phyloP scores from a whole-genome alignment of 2,329 filamentous ascomycete species.

The Curvularia sp. region DNA sequence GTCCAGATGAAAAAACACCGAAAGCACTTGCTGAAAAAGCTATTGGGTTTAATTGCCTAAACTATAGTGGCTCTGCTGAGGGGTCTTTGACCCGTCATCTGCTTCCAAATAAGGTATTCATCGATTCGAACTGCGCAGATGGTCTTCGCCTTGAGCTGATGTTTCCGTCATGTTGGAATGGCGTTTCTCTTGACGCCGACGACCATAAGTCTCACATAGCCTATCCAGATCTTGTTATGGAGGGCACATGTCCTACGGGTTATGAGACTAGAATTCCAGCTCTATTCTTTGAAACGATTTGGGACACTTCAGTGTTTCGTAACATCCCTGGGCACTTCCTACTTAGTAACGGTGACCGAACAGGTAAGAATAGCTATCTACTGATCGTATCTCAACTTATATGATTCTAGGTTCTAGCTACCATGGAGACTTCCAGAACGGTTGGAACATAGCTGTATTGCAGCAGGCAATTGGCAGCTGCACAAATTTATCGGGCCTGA shows the following conservation, averaged over 20 bases:
- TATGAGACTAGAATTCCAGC: conserved; percentile 74
- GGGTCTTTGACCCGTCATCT: conserved; percentile 12
- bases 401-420: conserved; percentile 55
- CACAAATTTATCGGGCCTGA: conserved; percentile 64
- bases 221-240: conserved; percentile 79
- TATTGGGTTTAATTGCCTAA: conserved; percentile 24
- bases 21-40: conserved; percentile 23
- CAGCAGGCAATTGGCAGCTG: conserved; percentile 71
- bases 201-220: conserved; percentile 73
- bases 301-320: conserved; percentile 71
- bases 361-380: conserved; percentile 15
- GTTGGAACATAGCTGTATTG: conserved; percentile 69
- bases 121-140: conserved; percentile 18
- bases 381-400: conserved; percentile 11
- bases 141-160: conserved; percentile 28
- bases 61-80: conserved; percentile 17
- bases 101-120: conserved; percentile 19
- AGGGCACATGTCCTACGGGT: conserved; percentile 74
- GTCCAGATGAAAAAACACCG: conserved; percentile 16
- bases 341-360: conserved; percentile 78
- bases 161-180: conserved; percentile 29
- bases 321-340: conserved; percentile 73
- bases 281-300: conserved; percentile 88
- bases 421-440: conserved; percentile 71
- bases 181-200: conserved; percentile 45